phyloP scores from a whole-genome alignment of 108 stramenopile species.

The Cyclostephanos tholiformis region DNA sequence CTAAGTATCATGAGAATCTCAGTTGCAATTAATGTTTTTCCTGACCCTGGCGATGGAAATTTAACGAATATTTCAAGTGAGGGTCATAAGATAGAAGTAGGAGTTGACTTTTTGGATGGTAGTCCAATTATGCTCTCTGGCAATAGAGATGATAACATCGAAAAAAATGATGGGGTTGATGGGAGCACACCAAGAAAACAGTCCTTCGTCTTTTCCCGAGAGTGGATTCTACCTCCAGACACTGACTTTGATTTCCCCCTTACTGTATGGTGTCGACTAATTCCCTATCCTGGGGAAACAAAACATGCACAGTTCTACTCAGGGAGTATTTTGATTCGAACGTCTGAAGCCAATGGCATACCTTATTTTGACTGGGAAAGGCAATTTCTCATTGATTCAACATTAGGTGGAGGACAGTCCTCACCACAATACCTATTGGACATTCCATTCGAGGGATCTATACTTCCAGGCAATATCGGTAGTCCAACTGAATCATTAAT shows the following conservation, averaged over 20 bases:
- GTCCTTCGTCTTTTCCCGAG: conserved; percentile 17
- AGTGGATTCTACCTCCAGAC: conserved; percentile 19
- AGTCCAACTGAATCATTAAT: conserved; percentile 39
- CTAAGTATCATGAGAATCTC: conserved; percentile 53
- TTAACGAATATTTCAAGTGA: conserved; percentile 10
- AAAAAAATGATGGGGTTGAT: not conserved
- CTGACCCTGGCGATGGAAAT: conserved; percentile 7
- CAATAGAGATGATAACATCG: not conserved
- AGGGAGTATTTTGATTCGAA: conserved; percentile 36
- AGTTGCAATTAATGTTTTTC: conserved; percentile 25
- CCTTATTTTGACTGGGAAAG: conserved; percentile 27
- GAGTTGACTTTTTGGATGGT: conserved; percentile 40
- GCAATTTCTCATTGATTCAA: conserved; percentile 16
- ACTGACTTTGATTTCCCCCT: conserved; percentile 19
- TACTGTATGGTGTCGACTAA: conserved; percentile 37
- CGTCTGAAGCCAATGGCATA: not conserved
- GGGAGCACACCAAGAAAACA: conserved; percentile 23
- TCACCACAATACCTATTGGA: conserved; percentile 19
- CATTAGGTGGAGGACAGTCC: not conserved
- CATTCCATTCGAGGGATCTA: conserved; percentile 34
- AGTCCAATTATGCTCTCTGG: conserved; percentile 17
- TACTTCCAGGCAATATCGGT: conserved; percentile 35
- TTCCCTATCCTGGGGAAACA: conserved; percentile 5
- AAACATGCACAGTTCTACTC: conserved; percentile 28
- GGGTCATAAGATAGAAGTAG: conserved; percentile 30